Base-by-base conservation (phyloP, 1,284 basidiomycete genomes). In the Austroboletus sp. region DNA sequence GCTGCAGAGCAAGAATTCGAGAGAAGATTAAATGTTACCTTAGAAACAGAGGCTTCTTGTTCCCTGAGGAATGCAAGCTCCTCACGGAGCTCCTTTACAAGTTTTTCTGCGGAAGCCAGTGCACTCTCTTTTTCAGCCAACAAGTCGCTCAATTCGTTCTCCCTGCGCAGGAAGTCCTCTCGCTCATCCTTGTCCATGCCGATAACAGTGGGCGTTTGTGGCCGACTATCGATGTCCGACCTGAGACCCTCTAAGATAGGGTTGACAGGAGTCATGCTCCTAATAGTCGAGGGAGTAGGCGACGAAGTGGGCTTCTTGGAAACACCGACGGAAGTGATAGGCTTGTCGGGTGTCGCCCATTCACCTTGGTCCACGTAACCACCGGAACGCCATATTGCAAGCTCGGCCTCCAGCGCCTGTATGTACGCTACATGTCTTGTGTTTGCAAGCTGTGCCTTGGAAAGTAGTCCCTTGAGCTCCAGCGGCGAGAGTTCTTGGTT, bases 401-500 rank as follows among this genome's bases (percentile, higher is more conserved):
- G 71, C 67, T 99, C 96, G 13, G 88, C 86, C 67, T 98, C 94
- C 45, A 99, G 76, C 21, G 85, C 79, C 29, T 86, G 79, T 53
- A 96, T 92, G 65, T 95, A 91, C 58, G 88, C 82, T 67, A 93
- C 80, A 61, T 89, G 88, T 13, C 82, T 76, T 8, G 84, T 80
- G 53, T 91, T 88, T 37, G 94, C 85, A 35, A 88, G 75, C 54
- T 94, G 85, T 0, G 95, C 89, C 69, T 95, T 97, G 61, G 85
- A 85, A 56, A 99, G 76, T 34, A 96, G 73, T 9, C 80, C 83
- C 63, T 98, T 98, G 71, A 99, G 85, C 64, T 99, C 96, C 40
- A 91, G 76, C 1, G 96, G 95, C 0, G 94, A 98, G 39, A 99
- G 78, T 66, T 99, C 96, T 44, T 93, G 91, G 67, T 99, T 99